phyloP scores from a whole-genome alignment of 78 protist genomes.

The Dictyostelium capitatum region DNA sequence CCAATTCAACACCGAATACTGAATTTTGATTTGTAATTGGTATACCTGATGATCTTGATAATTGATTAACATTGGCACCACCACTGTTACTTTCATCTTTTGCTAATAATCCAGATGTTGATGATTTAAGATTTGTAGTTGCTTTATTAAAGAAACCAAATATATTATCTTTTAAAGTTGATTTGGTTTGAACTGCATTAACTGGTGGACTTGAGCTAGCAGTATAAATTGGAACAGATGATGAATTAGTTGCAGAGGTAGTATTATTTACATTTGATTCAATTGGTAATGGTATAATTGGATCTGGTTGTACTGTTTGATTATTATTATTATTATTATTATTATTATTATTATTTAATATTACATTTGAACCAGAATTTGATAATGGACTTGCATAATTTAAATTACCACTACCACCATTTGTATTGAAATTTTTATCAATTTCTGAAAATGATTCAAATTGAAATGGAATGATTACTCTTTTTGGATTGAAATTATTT shows the following conservation, averaged over 20 bases:
- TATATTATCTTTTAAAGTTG: slow-evolving; percentile 25
- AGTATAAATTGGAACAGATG: too few species aligned
- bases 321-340: too few species aligned
- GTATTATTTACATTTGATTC: not conserved
- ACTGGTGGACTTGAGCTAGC: not conserved
- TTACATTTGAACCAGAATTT: not conserved
- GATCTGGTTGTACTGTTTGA: too few species aligned
- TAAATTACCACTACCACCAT: not conserved
- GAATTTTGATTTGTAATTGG: slow-evolving; percentile 2
- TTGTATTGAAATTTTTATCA: too few species aligned
- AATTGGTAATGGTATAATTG: not conserved
- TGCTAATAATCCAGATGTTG: not conserved
- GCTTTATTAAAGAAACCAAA: slow-evolving; percentile 70
- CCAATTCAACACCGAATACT: slow-evolving; percentile 62
- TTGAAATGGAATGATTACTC: slow-evolving; percentile 27
- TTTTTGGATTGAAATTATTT: slow-evolving; percentile 12
- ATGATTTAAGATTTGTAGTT: slow-evolving; percentile 15
- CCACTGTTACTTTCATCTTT: not conserved
- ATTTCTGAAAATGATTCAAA: slow-evolving; percentile 12
- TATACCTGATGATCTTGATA: not conserved
- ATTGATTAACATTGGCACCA: not conserved
- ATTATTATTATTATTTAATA: not conserved
- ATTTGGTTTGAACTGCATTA: not conserved
- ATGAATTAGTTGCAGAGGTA: not conserved
- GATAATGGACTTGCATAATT: slow-evolving; percentile 10